Evolutionary conservation across 495 filamentous ascomycete genomes (phyloP).

Genomic region (Hyphodiscus hymeniophilus): DNA sequence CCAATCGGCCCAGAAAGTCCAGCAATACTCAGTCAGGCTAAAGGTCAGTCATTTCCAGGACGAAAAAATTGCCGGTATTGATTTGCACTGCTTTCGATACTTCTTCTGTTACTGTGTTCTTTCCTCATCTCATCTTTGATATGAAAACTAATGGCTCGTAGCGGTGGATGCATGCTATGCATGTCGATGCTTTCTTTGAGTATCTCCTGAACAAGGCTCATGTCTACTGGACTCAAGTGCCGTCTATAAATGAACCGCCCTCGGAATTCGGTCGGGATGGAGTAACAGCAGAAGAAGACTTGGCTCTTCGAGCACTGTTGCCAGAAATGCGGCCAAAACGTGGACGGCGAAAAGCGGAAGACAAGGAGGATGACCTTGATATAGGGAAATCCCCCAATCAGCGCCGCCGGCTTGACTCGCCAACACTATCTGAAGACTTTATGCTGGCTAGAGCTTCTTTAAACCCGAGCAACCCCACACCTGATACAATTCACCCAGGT

Average conservation of each 20-base stretch:
- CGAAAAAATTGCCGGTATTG: neutral
- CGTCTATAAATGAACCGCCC: conserved; percentile 48
- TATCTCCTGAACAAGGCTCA: conserved; percentile 76
- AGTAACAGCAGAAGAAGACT: conserved; percentile 83
- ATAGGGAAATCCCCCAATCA: conserved; percentile 39
- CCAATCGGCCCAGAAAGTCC: conserved; percentile 92
- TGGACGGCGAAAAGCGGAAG: conserved; percentile 75
- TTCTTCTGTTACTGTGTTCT: conserved; percentile 8
- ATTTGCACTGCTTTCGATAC: neutral
- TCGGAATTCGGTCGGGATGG: conserved; percentile 72
- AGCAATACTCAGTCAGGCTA: conserved; percentile 90
- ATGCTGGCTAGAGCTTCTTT: conserved; percentile 26
- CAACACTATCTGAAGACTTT: conserved; percentile 49
- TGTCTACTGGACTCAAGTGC: conserved; percentile 77
- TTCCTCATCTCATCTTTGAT: conserved; percentile 8
- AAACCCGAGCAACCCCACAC: conserved; percentile 17
- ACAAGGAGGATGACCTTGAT: conserved; percentile 53
- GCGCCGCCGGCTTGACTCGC: conserved; percentile 58
- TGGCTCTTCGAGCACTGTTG: conserved; percentile 80
- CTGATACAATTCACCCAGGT: conserved; percentile 40
- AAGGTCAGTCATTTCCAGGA: conserved; percentile 69
- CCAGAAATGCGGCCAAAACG: conserved; percentile 87
- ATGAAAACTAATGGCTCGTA: conserved; percentile 28
- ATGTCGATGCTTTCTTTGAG: conserved; percentile 94
- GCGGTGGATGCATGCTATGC: conserved; percentile 98